Evolutionary conservation across 306 rosid species (phyloP), one percentile per base, ranked within the genome.

Genomic region (Rubus idaeus): DNA sequence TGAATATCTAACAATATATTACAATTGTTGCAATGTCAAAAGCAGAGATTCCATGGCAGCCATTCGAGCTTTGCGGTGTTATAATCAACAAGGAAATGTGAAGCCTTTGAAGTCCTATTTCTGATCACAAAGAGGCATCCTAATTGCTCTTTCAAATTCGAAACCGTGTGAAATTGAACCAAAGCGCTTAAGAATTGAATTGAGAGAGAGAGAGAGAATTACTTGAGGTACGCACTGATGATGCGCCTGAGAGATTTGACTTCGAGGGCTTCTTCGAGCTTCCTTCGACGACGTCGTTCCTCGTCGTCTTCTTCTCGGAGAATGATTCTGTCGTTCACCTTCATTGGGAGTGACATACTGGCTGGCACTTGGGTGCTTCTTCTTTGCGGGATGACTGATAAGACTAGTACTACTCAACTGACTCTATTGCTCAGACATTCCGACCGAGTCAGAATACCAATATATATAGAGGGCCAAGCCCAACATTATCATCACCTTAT

Each of bases 251-350:
- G 96, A 44, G 98, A 95, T 78, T 95, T 84, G 76, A 90, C 81
- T 86, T 95, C 98, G 40, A 90, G 96, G 68, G 88, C 93, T 88
- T 92, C 98, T 86, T 95, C 98, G 11, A 84, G 91, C 88, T 90
- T 84, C 84, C 83, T 71, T 74, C 73, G 96, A 67, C 87, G 98
- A 51, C 77, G 87, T 68, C 81, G 86, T 49, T 87, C 88, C 63
- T 79, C 88, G 35, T 68, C 78, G 37, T 49, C 70, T 10, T 44
- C 80, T 30, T 4, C 66, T 40, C 74, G 84, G 45, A 74, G 67
- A 80, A 77, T 75, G n/a, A 46, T 30, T 47, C 23, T 49, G 30
- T 47, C 76, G 16, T 62, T 42, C 26, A 23, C 0, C 26, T 23
- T 23, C 57, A 57, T 37, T 6, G 57, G 37, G 68, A 45, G 30